phyloP scores from a whole-genome alignment of 2,329 filamentous ascomycete genomes.

The Paramyrothecium sp. region DNA sequence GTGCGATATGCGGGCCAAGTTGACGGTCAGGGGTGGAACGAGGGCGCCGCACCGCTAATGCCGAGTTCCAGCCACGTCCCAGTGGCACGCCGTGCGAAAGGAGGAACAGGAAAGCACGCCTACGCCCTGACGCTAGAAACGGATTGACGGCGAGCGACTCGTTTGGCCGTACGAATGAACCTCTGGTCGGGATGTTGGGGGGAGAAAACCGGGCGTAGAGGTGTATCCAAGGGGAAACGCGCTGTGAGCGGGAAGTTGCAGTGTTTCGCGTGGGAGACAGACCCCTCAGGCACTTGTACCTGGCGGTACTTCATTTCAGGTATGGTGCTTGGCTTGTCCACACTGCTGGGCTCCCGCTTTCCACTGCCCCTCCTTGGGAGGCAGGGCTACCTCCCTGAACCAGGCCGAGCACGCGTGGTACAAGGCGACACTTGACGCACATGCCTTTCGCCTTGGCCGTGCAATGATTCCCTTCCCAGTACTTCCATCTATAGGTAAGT shows the following conservation, averaged over 20 bases:
- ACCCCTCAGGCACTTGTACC: neutral
- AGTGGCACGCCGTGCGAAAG: neutral
- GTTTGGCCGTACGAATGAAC: neutral
- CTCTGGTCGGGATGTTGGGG: neutral
- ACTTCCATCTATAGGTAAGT: no score
- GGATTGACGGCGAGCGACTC: neutral
- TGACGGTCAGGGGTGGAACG: neutral
- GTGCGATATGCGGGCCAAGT: slow-evolving; percentile 2
- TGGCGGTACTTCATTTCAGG: neutral
- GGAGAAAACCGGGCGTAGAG: neutral
- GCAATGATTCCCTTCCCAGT: neutral
- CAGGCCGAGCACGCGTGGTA: neutral
- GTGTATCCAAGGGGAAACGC: neutral
- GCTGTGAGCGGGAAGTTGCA: neutral
- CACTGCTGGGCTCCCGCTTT: no score
- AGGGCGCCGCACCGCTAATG: neutral
- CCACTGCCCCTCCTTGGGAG: no score
- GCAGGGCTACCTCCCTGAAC: no score
- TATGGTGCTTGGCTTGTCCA: neutral
- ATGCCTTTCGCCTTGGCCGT: neutral
- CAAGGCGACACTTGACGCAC: neutral
- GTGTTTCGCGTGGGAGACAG: neutral
- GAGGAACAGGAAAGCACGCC: neutral
- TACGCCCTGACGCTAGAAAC: neutral
- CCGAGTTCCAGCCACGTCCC: neutral